Evolutionary conservation across 2,329 filamentous ascomycete genomes (phyloP), one percentile per base, ranked within the genome.

Genomic region (Neophaeococcomyces mojaviensis): DNA sequence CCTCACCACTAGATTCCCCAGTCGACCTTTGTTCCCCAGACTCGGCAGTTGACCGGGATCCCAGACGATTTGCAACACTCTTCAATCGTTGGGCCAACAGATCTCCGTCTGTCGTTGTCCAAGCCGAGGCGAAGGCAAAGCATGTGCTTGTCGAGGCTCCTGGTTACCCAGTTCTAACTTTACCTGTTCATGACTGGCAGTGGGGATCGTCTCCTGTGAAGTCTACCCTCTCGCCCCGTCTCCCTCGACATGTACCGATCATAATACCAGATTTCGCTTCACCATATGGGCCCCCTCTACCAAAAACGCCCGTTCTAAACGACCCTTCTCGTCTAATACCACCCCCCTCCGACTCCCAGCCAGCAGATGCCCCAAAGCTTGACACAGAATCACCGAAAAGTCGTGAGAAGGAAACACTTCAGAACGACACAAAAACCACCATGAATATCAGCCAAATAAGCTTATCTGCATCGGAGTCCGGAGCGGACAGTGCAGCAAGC

Each of bases 231-330:
- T 47, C 44, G 39, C 44, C 47, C 49, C 44, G 49, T 46, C 44
- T 53, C 49, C 55, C 54, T 49, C 52, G 58, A 39, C 50, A 61
- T 54, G 58, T 59, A 42, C 58, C 56, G 13, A 61, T 61, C 45
- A 46, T 59, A 39, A 61, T 60, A 33, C 58, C 59, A 15, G 53
- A 55, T 26, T 60, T 58, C 49, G 58, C 58, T 39, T 54, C 59
- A 32, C 59, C 59, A 12, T 50, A 55, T 24, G 47, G 49, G n/a
- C 40, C 46, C 20, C 46, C 55, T 33, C 47, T 51, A 19, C 39
- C 50, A 22, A 48, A 49, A 18, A 34, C 37, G 10, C 44, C 44
- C 20, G 41, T 47, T 34, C 42, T 48, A 24, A 47, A 41, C 20
- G 38, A 19, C 52, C 47, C 37, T 24, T 35, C 16, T 39, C 43